These are phyloP conservation scores for Phycomyces blakesleeanus DNA, from an alignment of 192 early-diverging fungal species.

Conservation along the genomic window DNA sequence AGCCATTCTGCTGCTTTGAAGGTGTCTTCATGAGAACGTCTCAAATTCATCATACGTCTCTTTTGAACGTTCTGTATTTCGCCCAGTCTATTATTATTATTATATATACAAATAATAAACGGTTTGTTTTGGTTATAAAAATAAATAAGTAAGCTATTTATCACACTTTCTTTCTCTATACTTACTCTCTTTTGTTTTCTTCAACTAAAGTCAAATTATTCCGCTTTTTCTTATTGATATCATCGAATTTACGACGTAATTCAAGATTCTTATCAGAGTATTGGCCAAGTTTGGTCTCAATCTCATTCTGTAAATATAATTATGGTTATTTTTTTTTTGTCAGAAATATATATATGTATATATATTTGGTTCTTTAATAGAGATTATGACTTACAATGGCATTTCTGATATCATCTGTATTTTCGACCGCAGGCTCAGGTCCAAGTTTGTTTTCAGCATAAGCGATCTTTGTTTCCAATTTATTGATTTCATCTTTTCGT, in stretches of 20 bases:
- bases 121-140: too few relatives aligned
- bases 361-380: neutral
- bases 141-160: too few relatives aligned
- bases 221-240: slow-evolving; percentile 27
- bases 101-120: too few relatives aligned
- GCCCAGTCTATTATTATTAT: slow-evolving; percentile 43
- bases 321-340: neutral
- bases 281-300: slow-evolving; percentile 17
- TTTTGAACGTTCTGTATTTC: slow-evolving; percentile 56
- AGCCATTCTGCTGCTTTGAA: slow-evolving; percentile 69
- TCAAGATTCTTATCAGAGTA: slow-evolving; percentile 29
- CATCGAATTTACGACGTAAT: slow-evolving; percentile 31
- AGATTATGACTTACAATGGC: slow-evolving; percentile 34
- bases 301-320: slow-evolving; percentile 19
- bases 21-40: slow-evolving; percentile 45
- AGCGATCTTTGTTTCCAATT: slow-evolving; percentile 29
- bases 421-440: slow-evolving; percentile 18
- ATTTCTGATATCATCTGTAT: slow-evolving; percentile 24
- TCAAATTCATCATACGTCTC: slow-evolving; percentile 53
- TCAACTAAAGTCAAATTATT: slow-evolving; percentile 12
- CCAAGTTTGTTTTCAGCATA: slow-evolving; percentile 24
- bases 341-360: too few relatives aligned
- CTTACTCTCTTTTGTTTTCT: slow-evolving; percentile 29
- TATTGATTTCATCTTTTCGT: slow-evolving; percentile 27
- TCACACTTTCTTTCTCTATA: neutral